Percentiles rank a stretch among this genome's conserved stretches.
Conservation (phyloP, 2,329 filamentous ascomycete species). For the Xylaria sp. region DNA sequence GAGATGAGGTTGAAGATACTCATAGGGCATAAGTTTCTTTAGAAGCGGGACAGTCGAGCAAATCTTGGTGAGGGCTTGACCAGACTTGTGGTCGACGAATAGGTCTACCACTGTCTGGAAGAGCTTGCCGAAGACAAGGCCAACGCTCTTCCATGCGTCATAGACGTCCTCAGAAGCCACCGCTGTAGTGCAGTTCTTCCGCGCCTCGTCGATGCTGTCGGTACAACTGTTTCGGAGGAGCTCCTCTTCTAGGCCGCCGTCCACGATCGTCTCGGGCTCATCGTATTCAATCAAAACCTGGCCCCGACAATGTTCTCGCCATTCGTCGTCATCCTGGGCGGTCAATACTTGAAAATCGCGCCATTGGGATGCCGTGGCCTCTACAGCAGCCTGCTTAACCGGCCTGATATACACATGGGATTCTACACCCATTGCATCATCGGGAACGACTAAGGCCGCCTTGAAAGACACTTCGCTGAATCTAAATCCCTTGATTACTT, state of each 20-base stretch:
- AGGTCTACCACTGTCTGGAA: conserved; percentile 32
- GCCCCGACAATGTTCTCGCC: conserved; percentile 32
- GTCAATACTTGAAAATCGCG: conserved; percentile 33
- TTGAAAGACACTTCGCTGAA: conserved; percentile 37
- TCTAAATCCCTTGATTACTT: conserved; percentile 28
- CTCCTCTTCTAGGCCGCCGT: conserved; percentile 22
- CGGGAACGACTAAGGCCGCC: conserved; percentile 30
- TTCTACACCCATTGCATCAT: conserved; percentile 30
- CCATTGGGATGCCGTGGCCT: conserved; percentile 24
- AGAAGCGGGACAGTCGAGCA: conserved; percentile 21
- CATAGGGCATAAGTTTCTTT: conserved; percentile 26
- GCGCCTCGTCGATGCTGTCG: conserved; percentile 15
- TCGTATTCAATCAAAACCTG: conserved; percentile 30
- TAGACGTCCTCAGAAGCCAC: conserved; percentile 23
- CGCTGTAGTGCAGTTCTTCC: conserved; percentile 10
- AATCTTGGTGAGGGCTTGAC: conserved; percentile 22
- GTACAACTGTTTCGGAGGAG: conserved; percentile 6
- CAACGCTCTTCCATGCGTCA: conserved; percentile 25
- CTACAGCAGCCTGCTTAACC: conserved; percentile 22
- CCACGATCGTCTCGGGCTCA: conserved; percentile 14
- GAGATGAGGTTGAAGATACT: conserved; percentile 31
- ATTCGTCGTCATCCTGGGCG: conserved; percentile 25
- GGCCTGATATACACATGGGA: conserved; percentile 33
- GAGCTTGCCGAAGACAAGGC: conserved; percentile 31
- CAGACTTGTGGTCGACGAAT: conserved; percentile 12